These are phyloP conservation scores for Macrophomina phaseolina DNA, from an alignment of 2,329 filamentous ascomycete genomes.

Conservation along the genomic window DNA sequence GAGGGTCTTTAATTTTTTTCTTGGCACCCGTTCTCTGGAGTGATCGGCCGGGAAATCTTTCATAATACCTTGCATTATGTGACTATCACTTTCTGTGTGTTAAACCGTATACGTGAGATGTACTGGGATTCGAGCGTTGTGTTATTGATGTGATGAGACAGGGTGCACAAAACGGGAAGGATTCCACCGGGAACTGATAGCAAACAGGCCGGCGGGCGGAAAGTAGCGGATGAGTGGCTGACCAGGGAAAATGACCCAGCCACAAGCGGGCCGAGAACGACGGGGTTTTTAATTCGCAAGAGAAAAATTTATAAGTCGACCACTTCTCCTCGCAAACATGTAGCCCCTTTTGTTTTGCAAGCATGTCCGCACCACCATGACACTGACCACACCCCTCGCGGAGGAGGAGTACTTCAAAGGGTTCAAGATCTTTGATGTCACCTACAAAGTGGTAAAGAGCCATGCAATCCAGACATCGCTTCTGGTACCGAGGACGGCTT, in stretches of 20 bases:
- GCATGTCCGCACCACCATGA: neutral
- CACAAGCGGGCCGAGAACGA: slow-evolving; percentile 1
- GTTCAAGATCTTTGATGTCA: slow-evolving; percentile 48
- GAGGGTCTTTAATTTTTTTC: too few relatives aligned
- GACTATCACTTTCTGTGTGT: neutral
- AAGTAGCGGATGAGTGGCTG: neutral
- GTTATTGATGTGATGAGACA: neutral
- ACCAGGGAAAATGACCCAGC: slow-evolving; percentile 14
- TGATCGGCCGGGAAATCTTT: neutral
- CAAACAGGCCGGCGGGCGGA: neutral
- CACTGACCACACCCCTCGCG: neutral
- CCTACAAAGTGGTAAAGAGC: slow-evolving; percentile 49
- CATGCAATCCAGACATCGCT: slow-evolving; percentile 47
- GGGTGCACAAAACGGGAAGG: neutral
- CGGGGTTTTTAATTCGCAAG: neutral
- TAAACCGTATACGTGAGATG: too few relatives aligned
- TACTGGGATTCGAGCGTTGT: neutral
- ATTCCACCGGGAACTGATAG: neutral
- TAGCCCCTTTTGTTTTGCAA: neutral
- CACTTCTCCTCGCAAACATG: neutral
- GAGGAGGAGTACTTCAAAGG: slow-evolving; percentile 36
- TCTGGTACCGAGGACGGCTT: slow-evolving; percentile 46
- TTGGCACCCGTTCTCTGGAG: neutral
- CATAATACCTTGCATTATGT: neutral
- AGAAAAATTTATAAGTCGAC: neutral